Evolutionary conservation across 164 flowering plant species (phyloP), one percentile per base, ranked within the genome.

Genomic region (Liquidambar formosana): DNA sequence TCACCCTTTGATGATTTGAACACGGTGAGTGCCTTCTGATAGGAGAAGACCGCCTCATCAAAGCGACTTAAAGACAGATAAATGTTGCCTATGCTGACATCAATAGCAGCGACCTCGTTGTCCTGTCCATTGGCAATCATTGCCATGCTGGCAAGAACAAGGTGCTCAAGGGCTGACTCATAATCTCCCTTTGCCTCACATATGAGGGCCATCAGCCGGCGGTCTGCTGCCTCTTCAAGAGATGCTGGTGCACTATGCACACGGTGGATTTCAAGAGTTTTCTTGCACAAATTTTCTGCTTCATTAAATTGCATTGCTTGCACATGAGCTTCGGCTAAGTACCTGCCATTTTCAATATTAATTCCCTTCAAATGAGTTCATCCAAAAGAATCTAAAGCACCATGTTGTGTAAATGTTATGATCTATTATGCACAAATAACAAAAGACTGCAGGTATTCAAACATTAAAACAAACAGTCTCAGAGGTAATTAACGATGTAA

Each of bases 251-350:
- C 86, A 73, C 97, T 91, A 66, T 93, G 98, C 19, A 77, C 92
- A 1, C 88, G 90, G 69, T 95, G 99, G 75, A 95, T 93, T 69
- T 91, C 98, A 33, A 95, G 97, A 51, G 97, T 91, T 77, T 79
- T 88, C 81, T 88, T 85, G 85, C 93, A 91, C 47, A 95, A 73
- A 15, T 75, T 81, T 65, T 93, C 98, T 26, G 99, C 99, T 73
- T 88, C 96, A 64, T 90, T 91, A 69, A 95, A 95, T 71, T 91
- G 96, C 99, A 95, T 93, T 49, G 96, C 97, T 80, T 95, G 97
- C 64, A 91, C 95, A 71, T 88, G 89, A 18, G 99, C 97, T 79
- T 95, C 99, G 19, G 99, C 97, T 63, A 95, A 79, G 77, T 95
- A 93, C 84, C 97, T 94, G 83, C 56, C 41, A 81, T 70, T 65